Conservation (phyloP, 2,329 filamentous ascomycete genomes). For the Nigrospora osmanthi region DNA sequence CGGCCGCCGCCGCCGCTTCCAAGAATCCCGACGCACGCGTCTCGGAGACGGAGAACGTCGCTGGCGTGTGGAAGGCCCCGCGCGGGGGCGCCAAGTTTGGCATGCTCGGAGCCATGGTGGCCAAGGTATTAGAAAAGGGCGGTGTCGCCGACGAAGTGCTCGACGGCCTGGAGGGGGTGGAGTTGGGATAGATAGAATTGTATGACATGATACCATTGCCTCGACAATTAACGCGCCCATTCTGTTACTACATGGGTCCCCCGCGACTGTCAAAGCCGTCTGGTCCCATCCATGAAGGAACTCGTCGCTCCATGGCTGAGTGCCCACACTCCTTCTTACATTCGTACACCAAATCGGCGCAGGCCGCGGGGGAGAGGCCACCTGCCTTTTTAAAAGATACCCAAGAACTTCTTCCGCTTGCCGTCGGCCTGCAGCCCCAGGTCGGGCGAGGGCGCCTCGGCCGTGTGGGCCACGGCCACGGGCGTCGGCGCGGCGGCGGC, state of each 20-base stretch:
- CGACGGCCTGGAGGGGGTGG: conserved; percentile 69
- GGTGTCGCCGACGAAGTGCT: conserved; percentile 84
- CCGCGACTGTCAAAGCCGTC: no score
- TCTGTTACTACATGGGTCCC: no score
- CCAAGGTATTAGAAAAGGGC: conserved; percentile 65
- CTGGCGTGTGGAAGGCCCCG: conserved; percentile 80
- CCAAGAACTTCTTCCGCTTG: conserved; percentile 73
- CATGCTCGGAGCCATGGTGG: conserved; percentile 66
- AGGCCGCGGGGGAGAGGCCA: no score
- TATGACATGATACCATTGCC: conserved; percentile 1
- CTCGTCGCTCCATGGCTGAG: no score
- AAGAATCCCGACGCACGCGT: conserved; percentile 32
- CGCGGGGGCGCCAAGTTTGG: conserved; percentile 73
- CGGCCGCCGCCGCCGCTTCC: conserved; percentile 14
- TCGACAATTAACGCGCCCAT: background rate
- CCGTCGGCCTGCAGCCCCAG: conserved; percentile 9
- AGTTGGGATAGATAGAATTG: conserved; percentile 34
- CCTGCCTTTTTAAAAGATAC: conserved; percentile 55
- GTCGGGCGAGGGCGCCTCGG: conserved; percentile 1
- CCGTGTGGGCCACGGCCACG: conserved; percentile 14
- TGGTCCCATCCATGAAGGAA: no score
- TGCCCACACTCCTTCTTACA: no score
- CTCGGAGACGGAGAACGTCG: conserved; percentile 47
- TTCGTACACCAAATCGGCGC: no score
- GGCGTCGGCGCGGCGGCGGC: conserved; percentile 2